Evolutionary conservation across 2,329 filamentous ascomycete genomes (phyloP).

Genomic region (Monosporascus sp.): DNA sequence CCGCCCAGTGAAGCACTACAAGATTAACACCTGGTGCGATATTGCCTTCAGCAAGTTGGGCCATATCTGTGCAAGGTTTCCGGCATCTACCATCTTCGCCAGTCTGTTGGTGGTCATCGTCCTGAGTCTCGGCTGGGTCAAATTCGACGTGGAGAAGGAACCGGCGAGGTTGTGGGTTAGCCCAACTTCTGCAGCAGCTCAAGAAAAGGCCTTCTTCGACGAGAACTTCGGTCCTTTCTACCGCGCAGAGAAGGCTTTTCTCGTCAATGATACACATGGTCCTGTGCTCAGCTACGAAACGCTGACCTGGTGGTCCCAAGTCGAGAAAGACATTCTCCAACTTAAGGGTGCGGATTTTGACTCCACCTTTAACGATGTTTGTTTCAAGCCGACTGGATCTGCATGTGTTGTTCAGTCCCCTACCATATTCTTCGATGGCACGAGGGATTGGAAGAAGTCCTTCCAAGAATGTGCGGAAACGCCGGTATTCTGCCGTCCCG

Average conservation of each 20-base stretch:
- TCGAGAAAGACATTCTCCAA: conserved; percentile 70
- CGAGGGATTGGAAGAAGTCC: conserved; percentile 64
- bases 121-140: conserved; percentile 81
- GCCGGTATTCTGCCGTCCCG: conserved; percentile 79
- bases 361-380: conserved; percentile 74
- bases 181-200: conserved; percentile 80
- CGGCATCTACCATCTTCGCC: conserved; percentile 70
- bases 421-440: conserved; percentile 77
- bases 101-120: conserved; percentile 72
- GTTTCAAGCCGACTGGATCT: conserved; percentile 86
- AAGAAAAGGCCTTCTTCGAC: conserved; percentile 94
- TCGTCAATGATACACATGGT: conserved; percentile 80
- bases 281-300: conserved; percentile 87
- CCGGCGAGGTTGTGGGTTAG: conserved; percentile 96
- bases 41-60: conserved; percentile 75
- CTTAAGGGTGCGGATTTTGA: conserved; percentile 66
- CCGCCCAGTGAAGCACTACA: conserved; percentile 72
- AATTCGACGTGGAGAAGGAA: conserved; percentile 84
- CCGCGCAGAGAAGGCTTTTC: conserved; percentile 84
- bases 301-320: conserved; percentile 86
- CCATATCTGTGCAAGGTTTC: conserved; percentile 74
- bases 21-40: conserved; percentile 78
- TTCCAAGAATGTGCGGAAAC: conserved; percentile 70
- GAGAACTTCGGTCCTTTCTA: conserved; percentile 92
- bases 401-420: conserved; percentile 91